A percentile compares a stretch with the other conserved stretches of the same genome.
Conservation (phyloP, 805 yeast species). For the Torulaspora quercuum region DNA sequence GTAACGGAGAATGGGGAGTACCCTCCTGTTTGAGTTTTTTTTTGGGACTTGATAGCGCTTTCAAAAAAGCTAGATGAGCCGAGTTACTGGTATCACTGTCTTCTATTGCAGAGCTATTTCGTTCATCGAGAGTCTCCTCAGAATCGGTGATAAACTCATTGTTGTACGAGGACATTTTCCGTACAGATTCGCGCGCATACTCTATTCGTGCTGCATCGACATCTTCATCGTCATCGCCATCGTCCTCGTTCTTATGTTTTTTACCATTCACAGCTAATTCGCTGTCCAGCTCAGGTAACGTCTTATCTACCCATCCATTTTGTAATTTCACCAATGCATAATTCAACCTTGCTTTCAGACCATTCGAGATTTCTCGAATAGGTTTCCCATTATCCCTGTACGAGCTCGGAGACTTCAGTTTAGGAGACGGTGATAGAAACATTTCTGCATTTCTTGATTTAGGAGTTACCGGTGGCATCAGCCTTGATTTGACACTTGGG, state of each 20-base stretch:
- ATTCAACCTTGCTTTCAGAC: slow-evolving; percentile 40
- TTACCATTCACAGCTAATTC: slow-evolving; percentile 17
- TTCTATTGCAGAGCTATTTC: slow-evolving; percentile 18
- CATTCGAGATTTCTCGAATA: slow-evolving; percentile 40
- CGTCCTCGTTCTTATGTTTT: slow-evolving; percentile 10
- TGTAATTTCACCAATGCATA: slow-evolving; percentile 43
- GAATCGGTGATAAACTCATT: slow-evolving; percentile 17
- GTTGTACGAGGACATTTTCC: slow-evolving; percentile 13
- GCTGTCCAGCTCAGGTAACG: slow-evolving; percentile 28
- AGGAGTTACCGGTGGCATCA: slow-evolving; percentile 36
- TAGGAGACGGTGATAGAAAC: slow-evolving; percentile 35
- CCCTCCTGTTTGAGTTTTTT: slow-evolving; percentile 17
- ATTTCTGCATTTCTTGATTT: slow-evolving; percentile 32
- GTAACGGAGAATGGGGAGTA: slow-evolving; percentile 14
- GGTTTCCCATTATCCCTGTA: slow-evolving; percentile 35
- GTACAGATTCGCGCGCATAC: slow-evolving; percentile 7
- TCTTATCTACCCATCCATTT: slow-evolving; percentile 34
- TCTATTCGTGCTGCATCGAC: slow-evolving; percentile 4
- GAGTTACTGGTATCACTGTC: slow-evolving; percentile 33
- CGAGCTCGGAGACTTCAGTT: slow-evolving; percentile 31
- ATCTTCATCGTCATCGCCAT: slow-evolving; percentile 2
- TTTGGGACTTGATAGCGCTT: slow-evolving; percentile 39
- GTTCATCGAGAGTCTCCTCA: slow-evolving; percentile 10
- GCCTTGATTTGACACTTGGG: slow-evolving; percentile 20
- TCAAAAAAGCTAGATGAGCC: slow-evolving; percentile 41